Evolutionary conservation across 1,284 basidiomycete genomes (phyloP).

Genomic region (Boletellus sp.): DNA sequence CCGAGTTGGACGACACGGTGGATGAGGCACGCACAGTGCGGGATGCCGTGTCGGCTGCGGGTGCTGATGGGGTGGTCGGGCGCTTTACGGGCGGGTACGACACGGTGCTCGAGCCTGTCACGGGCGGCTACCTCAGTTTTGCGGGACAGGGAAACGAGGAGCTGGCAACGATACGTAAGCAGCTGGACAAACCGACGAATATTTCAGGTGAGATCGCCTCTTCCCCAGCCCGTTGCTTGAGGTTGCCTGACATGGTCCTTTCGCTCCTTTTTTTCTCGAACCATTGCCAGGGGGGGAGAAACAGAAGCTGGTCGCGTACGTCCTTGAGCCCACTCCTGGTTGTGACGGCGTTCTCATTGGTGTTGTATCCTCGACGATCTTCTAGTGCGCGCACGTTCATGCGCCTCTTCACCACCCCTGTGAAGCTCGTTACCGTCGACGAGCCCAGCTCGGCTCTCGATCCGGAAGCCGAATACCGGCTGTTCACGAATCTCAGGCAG

Average conservation of each 20-base stretch:
- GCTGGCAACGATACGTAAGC: constrained; percentile 33
- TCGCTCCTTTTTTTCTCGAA: too few relatives aligned
- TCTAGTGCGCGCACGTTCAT: constrained; percentile 39
- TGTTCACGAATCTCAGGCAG: constrained; percentile 51
- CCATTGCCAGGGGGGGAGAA: constrained; percentile 37
- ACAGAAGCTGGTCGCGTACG: constrained; percentile 42
- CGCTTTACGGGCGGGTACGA: constrained; percentile 20
- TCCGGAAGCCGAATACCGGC: constrained; percentile 44
- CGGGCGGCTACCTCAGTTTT: constrained; percentile 25
- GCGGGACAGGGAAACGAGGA: constrained; percentile 32
- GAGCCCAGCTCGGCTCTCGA: constrained; percentile 55
- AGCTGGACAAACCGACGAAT: constrained; percentile 31
- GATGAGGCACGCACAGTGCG: constrained; percentile 33
- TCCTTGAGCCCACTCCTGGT: background rate
- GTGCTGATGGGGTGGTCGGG: constrained; percentile 34
- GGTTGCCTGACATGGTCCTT: background rate
- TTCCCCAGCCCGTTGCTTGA: too few relatives aligned
- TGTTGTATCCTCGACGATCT: background rate
- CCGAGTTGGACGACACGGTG: constrained; percentile 21
- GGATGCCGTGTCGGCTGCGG: constrained; percentile 36
- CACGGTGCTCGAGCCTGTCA: constrained; percentile 34
- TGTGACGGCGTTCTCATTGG: background rate
- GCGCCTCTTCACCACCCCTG: constrained; percentile 41
- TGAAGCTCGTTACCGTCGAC: constrained; percentile 48
- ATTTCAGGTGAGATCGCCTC: too few relatives aligned